Evolutionary conservation across 2,329 filamentous ascomycete species (phyloP), one percentile per base, ranked within the genome.

Genomic region (Pseudogymnoascus destructans): DNA sequence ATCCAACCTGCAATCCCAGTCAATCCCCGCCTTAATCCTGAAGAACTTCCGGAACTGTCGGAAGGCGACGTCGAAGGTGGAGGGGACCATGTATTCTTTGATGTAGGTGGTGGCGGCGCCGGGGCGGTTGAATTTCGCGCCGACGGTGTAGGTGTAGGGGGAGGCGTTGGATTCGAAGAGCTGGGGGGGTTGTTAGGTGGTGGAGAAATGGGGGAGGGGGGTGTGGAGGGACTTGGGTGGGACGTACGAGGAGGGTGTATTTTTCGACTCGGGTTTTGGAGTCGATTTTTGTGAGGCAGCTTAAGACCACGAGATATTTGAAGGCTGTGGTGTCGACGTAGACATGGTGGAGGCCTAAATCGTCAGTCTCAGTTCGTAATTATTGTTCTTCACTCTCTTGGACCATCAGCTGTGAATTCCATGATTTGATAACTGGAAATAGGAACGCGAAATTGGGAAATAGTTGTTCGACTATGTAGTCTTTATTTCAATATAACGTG

Each of bases 241-340:
- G 4, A 71, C 79, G 71, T 72, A 87, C 84, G 60, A 75, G 79
- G 1, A 87, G 69, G 0, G 74, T 72, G 38, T 81, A 84, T 32
- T 77, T 80, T 65, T 89, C 80, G 42, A 79, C 79, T 0, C 70
- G 66, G 36, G 78, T 77, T 9, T 73, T 72, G 3, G 64, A 63
- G 11, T 69, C 67, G 61, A 69, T 36, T 9, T 32, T 36, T 66
- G 75, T 69, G 70, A 79, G 66, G 66, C 85, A 79, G 2, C 76
- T 76, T 11, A 93, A 71, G 0, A 75, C 74, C 59, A 87, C 71
- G 58, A 83, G 75, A 70, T 89, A 89, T 3, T 73, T 69, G 67
- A 89, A 87, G 54, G 77, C 78, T 0, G 77, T 77, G 2, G 65
- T 58, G 67, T 93, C 87, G 15, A 70, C 71, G 69, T 86, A 89